Percentiles rank a stretch among this genome's conserved stretches.
These are phyloP conservation scores for Lachnellula subtilissima DNA, from an alignment of 2,329 filamentous ascomycete species.

Conservation along the genomic window DNA sequence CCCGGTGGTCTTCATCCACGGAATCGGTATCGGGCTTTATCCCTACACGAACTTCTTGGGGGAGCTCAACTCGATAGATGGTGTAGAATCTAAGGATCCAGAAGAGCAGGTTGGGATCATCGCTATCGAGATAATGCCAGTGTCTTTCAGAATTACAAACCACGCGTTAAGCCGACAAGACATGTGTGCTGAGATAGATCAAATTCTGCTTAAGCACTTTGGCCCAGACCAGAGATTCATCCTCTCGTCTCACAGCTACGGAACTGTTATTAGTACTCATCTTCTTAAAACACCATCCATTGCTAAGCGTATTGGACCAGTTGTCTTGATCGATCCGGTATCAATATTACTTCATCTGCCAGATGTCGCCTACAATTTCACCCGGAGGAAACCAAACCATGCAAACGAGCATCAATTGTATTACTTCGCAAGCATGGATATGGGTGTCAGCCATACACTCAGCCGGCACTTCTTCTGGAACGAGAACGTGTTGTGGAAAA, in stretches of 20 bases:
- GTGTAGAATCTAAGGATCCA: constrained; percentile 25
- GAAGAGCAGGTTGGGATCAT: constrained; percentile 53
- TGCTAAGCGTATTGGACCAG: constrained; percentile 41
- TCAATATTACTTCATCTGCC: constrained; percentile 56
- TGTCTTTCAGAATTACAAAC: constrained; percentile 53
- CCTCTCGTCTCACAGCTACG: constrained; percentile 49
- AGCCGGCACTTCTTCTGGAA: constrained; percentile 57
- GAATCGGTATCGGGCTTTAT: constrained; percentile 56
- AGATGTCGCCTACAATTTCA: constrained; percentile 60
- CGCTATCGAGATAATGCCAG: constrained; percentile 53
- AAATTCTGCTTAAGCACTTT: constrained; percentile 47
- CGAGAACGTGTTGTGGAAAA: constrained; percentile 56
- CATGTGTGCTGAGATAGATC: constrained; percentile 47
- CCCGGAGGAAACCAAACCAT: constrained; percentile 36
- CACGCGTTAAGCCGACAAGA: constrained; percentile 42
- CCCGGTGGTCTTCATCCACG: constrained; percentile 59
- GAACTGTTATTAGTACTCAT: constrained; percentile 51
- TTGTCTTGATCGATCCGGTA: constrained; percentile 56
- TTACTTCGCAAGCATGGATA: constrained; percentile 56
- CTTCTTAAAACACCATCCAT: constrained; percentile 43
- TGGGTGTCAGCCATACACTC: constrained; percentile 53
- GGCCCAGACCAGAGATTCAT: constrained; percentile 44
- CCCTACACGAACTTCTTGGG: constrained; percentile 51
- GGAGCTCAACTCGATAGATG: constrained; percentile 41
- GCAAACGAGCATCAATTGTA: constrained; percentile 57